Conservation (phyloP, 306 rosid species). For the Urtica urens region DNA sequence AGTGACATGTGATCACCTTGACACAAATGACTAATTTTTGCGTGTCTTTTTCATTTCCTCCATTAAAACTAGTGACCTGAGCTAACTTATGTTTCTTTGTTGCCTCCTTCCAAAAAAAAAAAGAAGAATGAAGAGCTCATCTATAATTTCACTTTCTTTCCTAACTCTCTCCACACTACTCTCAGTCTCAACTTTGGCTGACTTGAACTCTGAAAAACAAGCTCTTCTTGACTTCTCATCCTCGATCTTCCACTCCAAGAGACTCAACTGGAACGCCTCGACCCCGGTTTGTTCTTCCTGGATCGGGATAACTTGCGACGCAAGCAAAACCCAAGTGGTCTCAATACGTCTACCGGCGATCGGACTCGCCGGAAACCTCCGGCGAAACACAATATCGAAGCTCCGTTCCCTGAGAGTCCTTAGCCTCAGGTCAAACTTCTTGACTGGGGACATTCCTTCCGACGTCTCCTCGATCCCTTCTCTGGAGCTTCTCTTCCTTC, state of each 20-base stretch:
- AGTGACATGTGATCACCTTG: too few species aligned
- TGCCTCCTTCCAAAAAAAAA: constrained; percentile 30
- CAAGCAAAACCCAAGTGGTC: constrained; percentile 31
- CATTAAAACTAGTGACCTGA: background rate
- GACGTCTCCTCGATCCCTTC: constrained; percentile 52
- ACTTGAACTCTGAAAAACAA: constrained; percentile 51
- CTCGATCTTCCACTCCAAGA: constrained; percentile 34
- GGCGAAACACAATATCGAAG: constrained; percentile 43
- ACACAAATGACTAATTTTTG: background rate
- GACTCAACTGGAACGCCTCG: constrained; percentile 59
- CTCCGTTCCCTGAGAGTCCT: constrained; percentile 48
- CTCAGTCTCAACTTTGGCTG: constrained; percentile 24
- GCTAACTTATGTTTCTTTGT: constrained; percentile 11
- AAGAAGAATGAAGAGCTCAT: constrained; percentile 22
- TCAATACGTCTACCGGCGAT: constrained; percentile 65
- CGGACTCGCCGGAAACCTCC: constrained; percentile 49
- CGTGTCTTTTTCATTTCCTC: background rate
- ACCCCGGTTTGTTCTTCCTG: constrained; percentile 52
- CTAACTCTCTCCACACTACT: constrained; percentile 14
- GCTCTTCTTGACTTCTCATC: constrained; percentile 56
- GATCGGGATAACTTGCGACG: constrained; percentile 57
- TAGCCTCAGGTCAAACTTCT: constrained; percentile 67
- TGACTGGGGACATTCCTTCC: constrained; percentile 51
- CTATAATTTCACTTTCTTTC: constrained; percentile 22
- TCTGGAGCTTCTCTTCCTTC: constrained; percentile 45